Evolutionary conservation across 306 rosid genomes (phyloP).

Genomic region (Fagus sylvatica): DNA sequence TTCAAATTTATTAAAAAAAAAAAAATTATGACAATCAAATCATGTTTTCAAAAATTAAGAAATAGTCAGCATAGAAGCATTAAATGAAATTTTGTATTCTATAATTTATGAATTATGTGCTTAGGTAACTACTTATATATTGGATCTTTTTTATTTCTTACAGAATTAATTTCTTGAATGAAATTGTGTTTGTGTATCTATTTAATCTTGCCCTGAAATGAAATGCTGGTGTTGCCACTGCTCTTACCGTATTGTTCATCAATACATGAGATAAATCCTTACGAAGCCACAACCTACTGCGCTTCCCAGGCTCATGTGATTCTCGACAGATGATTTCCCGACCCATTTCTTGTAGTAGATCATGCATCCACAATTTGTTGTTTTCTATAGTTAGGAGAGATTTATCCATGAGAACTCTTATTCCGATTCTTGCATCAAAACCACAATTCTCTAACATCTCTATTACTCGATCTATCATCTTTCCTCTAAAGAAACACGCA

Average conservation of each 20-base stretch:
- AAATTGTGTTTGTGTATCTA: no score
- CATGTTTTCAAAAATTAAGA: no score
- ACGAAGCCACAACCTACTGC: not conserved
- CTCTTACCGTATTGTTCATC: not conserved
- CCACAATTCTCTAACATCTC: not conserved
- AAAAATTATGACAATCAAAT: not conserved
- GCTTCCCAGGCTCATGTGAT: not conserved
- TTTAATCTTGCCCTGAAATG: no score
- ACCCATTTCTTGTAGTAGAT: constrained; percentile 12
- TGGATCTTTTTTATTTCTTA: no score
- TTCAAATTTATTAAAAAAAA: not conserved
- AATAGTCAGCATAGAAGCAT: no score
- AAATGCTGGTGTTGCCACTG: no score
- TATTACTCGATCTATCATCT: not conserved
- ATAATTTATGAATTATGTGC: no score
- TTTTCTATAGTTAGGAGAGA: not conserved
- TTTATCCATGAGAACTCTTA: not conserved
- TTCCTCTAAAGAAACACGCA: constrained; percentile 3
- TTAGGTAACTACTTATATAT: no score
- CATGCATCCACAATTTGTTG: not conserved
- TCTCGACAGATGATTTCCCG: constrained; percentile 1
- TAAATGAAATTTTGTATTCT: no score
- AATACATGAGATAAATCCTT: not conserved
- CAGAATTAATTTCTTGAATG: no score
- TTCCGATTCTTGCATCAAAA: not conserved